A percentile compares a stretch with the other conserved stretches of the same genome.
Conservation (phyloP, 176 grass and related monocot genomes). For the Juncus effusus region DNA sequence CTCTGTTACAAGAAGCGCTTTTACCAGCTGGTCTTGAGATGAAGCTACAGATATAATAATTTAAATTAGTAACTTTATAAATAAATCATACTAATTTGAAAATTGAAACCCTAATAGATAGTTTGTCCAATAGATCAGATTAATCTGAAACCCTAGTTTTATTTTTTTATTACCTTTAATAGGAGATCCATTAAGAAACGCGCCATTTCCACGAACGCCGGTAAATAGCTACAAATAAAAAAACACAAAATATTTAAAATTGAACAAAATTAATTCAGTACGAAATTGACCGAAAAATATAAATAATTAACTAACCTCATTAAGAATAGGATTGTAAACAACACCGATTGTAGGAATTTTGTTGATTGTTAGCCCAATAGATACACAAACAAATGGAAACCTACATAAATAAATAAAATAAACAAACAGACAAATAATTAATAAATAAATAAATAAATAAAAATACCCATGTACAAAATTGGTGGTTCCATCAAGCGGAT, state of each 20-base stretch:
- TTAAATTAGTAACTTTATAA: not conserved
- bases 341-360: slow-evolving; percentile 81
- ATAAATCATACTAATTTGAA: not conserved
- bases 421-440: not conserved
- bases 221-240: slow-evolving; percentile 64
- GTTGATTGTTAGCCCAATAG: slow-evolving; percentile 80
- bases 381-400: slow-evolving; percentile 91
- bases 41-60: slow-evolving; percentile 38
- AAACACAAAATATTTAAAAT: slow-evolving; percentile 18
- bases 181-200: slow-evolving; percentile 77
- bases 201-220: slow-evolving; percentile 73
- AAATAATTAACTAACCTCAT: slow-evolving; percentile 48
- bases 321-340: slow-evolving; percentile 88
- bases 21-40: slow-evolving; percentile 77
- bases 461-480: slow-evolving; percentile 97
- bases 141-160: not conserved
- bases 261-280: not conserved
- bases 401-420: slow-evolving; percentile 34
- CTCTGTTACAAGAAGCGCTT: slow-evolving; percentile 98
- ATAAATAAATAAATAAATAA: not conserved
- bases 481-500: slow-evolving; percentile 93
- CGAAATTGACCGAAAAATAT: slow-evolving; percentile 13
- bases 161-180: slow-evolving; percentile 62
- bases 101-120: too few relatives aligned
- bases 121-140: not conserved